Evolutionary conservation across 495 filamentous ascomycete species (phyloP).

Genomic region (Evansstolkia leycettana): DNA sequence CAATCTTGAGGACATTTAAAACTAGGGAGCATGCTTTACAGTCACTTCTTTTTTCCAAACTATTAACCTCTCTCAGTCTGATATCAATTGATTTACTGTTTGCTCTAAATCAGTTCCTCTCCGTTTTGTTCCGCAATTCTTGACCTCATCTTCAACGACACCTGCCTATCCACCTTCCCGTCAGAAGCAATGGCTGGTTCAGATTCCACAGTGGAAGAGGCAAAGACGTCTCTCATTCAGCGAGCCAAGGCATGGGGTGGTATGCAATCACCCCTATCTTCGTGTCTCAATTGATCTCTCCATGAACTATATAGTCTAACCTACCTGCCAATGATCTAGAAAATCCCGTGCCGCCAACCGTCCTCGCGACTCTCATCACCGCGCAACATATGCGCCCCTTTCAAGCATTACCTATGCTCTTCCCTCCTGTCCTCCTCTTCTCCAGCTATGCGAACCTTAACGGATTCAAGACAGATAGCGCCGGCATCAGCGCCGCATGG

Average conservation of each 20-base stretch:
- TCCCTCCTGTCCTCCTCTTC: constrained; percentile 77
- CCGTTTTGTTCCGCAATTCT: not conserved
- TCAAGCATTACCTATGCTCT: constrained; percentile 63
- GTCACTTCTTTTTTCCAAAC: too few relatives aligned
- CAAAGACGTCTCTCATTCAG: constrained; percentile 37
- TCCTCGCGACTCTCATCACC: constrained; percentile 67
- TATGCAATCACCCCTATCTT: constrained; percentile 29
- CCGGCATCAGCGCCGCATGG: constrained; percentile 77
- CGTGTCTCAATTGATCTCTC: not conserved
- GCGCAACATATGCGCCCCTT: constrained; percentile 67
- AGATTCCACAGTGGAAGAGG: constrained; percentile 25
- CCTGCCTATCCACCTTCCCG: not conserved
- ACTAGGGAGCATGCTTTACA: too few relatives aligned
- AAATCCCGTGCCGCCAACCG: constrained; percentile 63
- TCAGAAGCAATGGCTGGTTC: constrained; percentile 20
- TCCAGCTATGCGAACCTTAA: constrained; percentile 72
- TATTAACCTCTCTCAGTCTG: too few relatives aligned
- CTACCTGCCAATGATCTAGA: constrained; percentile 32
- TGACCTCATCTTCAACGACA: not conserved
- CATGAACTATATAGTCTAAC: constrained; percentile 7
- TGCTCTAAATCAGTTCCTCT: not conserved
- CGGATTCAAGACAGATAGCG: constrained; percentile 67
- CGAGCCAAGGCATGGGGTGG: constrained; percentile 58
- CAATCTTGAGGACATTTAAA: not conserved
- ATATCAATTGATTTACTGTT: too few relatives aligned